Evolutionary conservation across 1,284 basidiomycete species (phyloP), one percentile per base, ranked within the genome.

Genomic region (Ganoderma multipileum): DNA sequence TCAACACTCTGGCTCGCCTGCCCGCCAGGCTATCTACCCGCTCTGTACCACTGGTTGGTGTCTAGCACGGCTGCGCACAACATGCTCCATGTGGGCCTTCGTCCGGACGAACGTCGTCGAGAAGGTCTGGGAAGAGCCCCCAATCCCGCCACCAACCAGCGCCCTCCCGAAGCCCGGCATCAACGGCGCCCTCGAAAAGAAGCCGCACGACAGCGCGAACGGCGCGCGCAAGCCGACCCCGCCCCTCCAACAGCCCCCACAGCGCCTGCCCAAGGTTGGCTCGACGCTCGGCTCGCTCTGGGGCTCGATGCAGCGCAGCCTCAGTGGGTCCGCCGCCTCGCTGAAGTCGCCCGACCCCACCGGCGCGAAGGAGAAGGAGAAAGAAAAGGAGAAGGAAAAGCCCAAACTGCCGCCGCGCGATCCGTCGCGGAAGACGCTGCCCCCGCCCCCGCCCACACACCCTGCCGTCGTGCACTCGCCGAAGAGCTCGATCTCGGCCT

Each of bases 51-150:
- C 86, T 59, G 89, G 91, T 16, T 96, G 94, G 89, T 96, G 94
- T 76, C 83, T 96, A 12, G 78, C 85, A 2, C 87, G 95, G 8
- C 82, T 98, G 23, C 88, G 96, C 14, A 87, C 92, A n/a, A 95
- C 95, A 23, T 97, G 96, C 79, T 93, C 93, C 12, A 83, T 98
- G 30, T 98, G 96, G 95, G 90, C 93, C 26, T 98, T 95, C 77
- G 87, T 98, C 50, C 89, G 95, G 38, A 90, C 87, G 1, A 89
- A 92, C 20, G 84, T 98, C 67, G 85, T 97, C 38, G 93, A 95
- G 69, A 91, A 91, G 66, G 83, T 98, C 2, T 95, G 96, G 92
- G 89, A 95, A 68, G 95, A 96, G 70, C 81, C 71, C 11, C 86
- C 33, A 76, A 83, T n/a, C 73, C 69, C 50, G 65, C 80, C 50